Percentiles rank a stretch among this genome's conserved stretches.
Evolutionary conservation across 2,329 filamentous ascomycete species (phyloP).

Genomic region (Penicillium sp.): DNA sequence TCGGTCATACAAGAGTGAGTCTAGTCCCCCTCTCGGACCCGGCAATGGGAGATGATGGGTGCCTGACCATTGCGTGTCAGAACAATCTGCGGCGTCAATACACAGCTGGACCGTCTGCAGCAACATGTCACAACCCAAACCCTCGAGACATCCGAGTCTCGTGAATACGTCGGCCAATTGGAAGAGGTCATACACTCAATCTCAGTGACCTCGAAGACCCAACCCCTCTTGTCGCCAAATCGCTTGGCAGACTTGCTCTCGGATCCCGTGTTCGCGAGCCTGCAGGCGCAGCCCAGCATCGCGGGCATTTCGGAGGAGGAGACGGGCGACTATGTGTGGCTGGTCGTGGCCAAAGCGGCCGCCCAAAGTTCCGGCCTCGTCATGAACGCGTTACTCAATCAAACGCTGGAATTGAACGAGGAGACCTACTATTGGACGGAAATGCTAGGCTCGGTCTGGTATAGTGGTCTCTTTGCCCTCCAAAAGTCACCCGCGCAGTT

Average conservation of each 20-base stretch:
- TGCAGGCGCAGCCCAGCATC: conserved; percentile 18
- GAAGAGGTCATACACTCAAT: conserved; percentile 70
- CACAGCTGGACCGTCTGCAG: conserved; percentile 60
- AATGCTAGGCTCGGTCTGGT: conserved; percentile 74
- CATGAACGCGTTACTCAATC: conserved; percentile 74
- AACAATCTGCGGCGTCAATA: conserved; percentile 60
- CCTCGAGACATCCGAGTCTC: conserved; percentile 25
- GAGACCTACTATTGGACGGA: conserved; percentile 97
- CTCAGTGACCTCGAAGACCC: conserved; percentile 68
- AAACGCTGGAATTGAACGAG: conserved; percentile 79
- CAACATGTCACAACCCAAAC: conserved; percentile 35
- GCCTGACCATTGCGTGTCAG: conserved; percentile 30
- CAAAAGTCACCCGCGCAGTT: conserved; percentile 80
- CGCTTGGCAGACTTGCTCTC: conserved; percentile 65
- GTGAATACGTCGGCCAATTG: conserved; percentile 52
- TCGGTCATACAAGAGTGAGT: conserved; percentile 27
- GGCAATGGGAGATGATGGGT: neutral
- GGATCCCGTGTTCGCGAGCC: conserved; percentile 46
- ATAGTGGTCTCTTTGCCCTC: conserved; percentile 78
- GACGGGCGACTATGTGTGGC: conserved; percentile 83
- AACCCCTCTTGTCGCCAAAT: conserved; percentile 61
- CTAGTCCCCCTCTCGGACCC: neutral
- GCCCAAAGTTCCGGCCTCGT: conserved; percentile 86
- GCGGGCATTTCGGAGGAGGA: conserved; percentile 49
- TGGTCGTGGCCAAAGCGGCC: conserved; percentile 86